Percentiles rank a stretch among this genome's conserved stretches.
Conservation (phyloP, 2,329 filamentous ascomycete genomes). For the Beauveria sp. region DNA sequence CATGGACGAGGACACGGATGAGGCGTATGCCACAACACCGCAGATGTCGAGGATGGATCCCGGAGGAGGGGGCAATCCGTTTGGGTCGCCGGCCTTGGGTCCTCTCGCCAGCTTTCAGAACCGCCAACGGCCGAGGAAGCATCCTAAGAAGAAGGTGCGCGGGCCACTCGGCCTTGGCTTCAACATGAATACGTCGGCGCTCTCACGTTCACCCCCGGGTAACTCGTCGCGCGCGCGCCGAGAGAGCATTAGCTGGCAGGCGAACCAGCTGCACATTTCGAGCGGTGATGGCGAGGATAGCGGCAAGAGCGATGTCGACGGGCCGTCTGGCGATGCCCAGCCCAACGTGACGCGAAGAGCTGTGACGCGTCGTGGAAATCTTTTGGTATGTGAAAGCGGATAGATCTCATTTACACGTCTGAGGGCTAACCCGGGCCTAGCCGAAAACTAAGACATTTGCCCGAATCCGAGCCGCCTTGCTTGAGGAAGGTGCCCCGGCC, state of each 20-base stretch:
- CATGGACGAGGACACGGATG: conserved; percentile 70
- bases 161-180: conserved; percentile 45
- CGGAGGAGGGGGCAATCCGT: not conserved
- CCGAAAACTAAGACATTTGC: conserved; percentile 96
- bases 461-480: conserved; percentile 79
- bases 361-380: conserved; percentile 80
- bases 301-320: conserved; percentile 51
- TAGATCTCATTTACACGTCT: not conserved
- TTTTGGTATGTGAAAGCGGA: conserved; percentile 56
- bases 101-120: conserved; percentile 80
- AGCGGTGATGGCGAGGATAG: conserved; percentile 59
- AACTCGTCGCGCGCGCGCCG: conserved; percentile 51
- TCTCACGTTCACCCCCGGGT: conserved; percentile 70
- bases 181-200: conserved; percentile 31
- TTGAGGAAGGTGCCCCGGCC: conserved; percentile 80
- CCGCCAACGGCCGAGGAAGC: conserved; percentile 63
- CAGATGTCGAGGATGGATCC: conserved; percentile 46
- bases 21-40: conserved; percentile 76
- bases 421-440: conserved; percentile 33
- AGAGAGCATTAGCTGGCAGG: conserved; percentile 85
- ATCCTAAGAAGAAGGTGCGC: conserved; percentile 51
- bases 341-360: conserved; percentile 73
- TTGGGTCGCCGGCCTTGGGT: conserved; percentile 14
- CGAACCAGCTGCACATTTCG: conserved; percentile 77
- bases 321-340: conserved; percentile 47